phyloP scores from a whole-genome alignment of 208 protist genomes.

The Giardia muris region DNA sequence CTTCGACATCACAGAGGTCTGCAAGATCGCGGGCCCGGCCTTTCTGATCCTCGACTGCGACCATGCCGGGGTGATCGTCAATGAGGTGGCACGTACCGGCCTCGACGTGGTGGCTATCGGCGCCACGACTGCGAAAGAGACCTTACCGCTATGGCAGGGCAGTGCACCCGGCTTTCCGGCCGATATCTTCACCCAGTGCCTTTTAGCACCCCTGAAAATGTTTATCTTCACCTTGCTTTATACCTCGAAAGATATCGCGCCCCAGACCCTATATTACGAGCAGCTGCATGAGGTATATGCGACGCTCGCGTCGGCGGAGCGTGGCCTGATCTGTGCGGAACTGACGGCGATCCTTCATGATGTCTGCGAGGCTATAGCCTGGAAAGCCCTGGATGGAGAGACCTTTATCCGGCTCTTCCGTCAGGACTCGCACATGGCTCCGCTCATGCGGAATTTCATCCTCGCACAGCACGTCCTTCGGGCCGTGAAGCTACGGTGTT shows the following conservation, averaged over 20 bases:
- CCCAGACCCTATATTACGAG: no score
- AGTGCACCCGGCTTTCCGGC: not conserved
- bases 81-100: not conserved
- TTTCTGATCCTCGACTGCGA: not conserved
- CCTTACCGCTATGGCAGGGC: not conserved
- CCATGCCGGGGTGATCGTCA: not conserved
- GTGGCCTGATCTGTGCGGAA: no score
- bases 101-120: not conserved
- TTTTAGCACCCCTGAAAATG: not conserved
- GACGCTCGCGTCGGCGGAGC: no score
- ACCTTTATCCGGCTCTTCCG: not conserved
- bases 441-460: not conserved
- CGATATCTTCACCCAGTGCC: not conserved
- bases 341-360: no score
- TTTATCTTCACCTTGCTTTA: not conserved
- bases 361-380: not conserved
- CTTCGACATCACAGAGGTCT: not conserved
- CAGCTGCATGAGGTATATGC: no score
- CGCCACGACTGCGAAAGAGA: not conserved
- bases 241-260: no score
- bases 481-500: not conserved
- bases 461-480: not conserved
- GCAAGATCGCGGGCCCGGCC: not conserved
- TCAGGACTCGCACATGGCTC: not conserved
- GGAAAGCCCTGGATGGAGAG: not conserved